Evolutionary conservation across 108 stramenopile genomes (phyloP).

Genomic region (Parmales sp.): DNA sequence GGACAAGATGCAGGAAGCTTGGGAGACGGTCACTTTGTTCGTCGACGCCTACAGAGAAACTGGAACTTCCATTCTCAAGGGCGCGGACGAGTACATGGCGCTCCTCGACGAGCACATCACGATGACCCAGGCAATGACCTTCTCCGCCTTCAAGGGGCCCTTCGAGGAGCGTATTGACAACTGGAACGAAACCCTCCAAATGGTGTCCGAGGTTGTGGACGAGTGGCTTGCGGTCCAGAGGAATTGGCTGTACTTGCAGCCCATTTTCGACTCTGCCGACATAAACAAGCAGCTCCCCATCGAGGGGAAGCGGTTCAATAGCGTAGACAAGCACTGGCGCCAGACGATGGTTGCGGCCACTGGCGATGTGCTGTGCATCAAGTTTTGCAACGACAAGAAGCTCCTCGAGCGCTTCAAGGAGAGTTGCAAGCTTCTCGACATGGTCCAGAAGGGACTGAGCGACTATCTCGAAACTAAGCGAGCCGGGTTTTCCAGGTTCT

Average conservation of each 20-base stretch:
- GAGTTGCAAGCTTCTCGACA: constrained; percentile 36
- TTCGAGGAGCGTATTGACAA: constrained; percentile 43
- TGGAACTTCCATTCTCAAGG: constrained; percentile 40
- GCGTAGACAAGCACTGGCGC: constrained; percentile 51
- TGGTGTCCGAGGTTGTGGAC: constrained; percentile 33
- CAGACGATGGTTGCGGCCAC: constrained; percentile 22
- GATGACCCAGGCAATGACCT: constrained; percentile 51
- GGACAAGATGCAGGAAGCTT: constrained; percentile 45
- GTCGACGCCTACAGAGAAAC: constrained; percentile 43
- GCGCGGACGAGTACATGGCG: constrained; percentile 41
- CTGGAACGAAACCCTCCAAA: constrained; percentile 25
- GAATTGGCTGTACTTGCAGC: constrained; percentile 51
- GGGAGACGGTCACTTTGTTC: constrained; percentile 34
- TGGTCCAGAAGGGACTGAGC: constrained; percentile 52
- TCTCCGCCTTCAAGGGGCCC: constrained; percentile 50
- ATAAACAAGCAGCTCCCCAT: constrained; percentile 54
- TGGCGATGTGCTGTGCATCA: not conserved
- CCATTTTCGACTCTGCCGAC: constrained; percentile 52
- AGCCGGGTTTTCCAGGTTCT: constrained; percentile 47
- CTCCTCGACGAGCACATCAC: constrained; percentile 53
- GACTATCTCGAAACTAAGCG: constrained; percentile 62
- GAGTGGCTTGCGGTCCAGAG: constrained; percentile 41
- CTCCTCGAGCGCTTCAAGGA: constrained; percentile 33
- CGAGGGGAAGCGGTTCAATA: constrained; percentile 41
- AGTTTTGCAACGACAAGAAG: constrained; percentile 30